These are phyloP conservation scores for Thelonectria discophora DNA, from an alignment of 2,329 filamentous ascomycete species.

Conservation along the genomic window DNA sequence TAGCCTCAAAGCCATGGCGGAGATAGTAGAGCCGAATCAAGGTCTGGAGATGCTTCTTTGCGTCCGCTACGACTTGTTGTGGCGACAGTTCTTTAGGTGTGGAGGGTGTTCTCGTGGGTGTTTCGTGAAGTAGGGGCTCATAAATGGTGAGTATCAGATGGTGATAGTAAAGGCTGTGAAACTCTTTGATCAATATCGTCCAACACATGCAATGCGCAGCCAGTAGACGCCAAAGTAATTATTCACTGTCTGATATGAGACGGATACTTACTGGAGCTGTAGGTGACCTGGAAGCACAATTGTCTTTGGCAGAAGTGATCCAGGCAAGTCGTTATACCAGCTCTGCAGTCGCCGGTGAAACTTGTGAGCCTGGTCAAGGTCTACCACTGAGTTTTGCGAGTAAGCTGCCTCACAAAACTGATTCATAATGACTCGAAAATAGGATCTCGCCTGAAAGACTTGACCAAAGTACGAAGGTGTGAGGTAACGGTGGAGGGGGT, in stretches of 20 bases:
- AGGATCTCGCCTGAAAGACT: slow-evolving; percentile 41
- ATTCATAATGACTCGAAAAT: slow-evolving; percentile 48
- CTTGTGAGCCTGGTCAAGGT: slow-evolving; percentile 31
- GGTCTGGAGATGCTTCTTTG: slow-evolving; percentile 36
- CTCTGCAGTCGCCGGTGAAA: slow-evolving; percentile 32
- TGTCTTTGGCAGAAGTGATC: slow-evolving; percentile 38
- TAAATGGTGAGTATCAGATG: slow-evolving; percentile 40
- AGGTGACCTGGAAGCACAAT: slow-evolving; percentile 49
- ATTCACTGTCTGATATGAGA: too few species aligned
- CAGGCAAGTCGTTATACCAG: slow-evolving; percentile 45
- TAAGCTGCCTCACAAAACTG: slow-evolving; percentile 38
- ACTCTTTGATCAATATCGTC: too few species aligned
- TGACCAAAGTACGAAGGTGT: slow-evolving; percentile 40
- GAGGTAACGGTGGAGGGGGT: slow-evolving; percentile 41
- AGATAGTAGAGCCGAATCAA: slow-evolving; percentile 45
- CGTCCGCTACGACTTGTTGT: slow-evolving; percentile 34
- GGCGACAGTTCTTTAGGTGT: not conserved
- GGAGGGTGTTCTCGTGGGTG: too few species aligned
- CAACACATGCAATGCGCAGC: slow-evolving; percentile 1
- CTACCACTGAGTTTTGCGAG: slow-evolving; percentile 22
- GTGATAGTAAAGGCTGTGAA: slow-evolving; percentile 40
- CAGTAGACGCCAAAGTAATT: too few species aligned
- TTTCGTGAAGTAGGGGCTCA: slow-evolving; percentile 34
- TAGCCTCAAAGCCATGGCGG: slow-evolving; percentile 45
- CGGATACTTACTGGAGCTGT: slow-evolving; percentile 47